Evolutionary conservation across 73 alveolate genomes (phyloP), one percentile per base, ranked within the genome.

Genomic region (Paramecium caudatum): DNA sequence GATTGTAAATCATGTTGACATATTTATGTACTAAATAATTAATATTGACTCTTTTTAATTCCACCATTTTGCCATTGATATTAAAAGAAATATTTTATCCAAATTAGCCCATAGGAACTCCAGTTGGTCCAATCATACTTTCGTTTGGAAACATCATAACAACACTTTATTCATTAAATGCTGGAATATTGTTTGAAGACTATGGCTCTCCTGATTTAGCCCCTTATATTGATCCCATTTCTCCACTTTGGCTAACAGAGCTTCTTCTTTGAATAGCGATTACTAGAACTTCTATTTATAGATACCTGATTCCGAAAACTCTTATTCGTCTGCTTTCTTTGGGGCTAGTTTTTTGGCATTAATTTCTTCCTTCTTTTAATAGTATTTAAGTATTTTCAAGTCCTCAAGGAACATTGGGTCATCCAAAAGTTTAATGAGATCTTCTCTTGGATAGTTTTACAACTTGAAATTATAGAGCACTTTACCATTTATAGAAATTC

Each of bases 401-500:
- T 74, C 88, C 46, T 74, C 39, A 5, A 74, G 32, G 27, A 74
- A 74, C 65, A 10, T 41, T 1, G 43, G 65, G 17, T 74, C 88
- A 74, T 74, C 88, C 7, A 74, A 43, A 13, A 74, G 43, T 37
- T 30, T 37, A 3, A 74, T 41, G 10, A 74, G 16, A 45, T 74
- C 88, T 10, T 74, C 88, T 43, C 88, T 37, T 1, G 88, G 88
- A 19, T 74, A 74, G 30, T 74, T 74, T 74, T 74, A 74, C 0
- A 74, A 17, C 88, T 74, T 39, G 43, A 41, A 34, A 34, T 39
- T 16, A 17, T 2, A 3, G 34, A 7, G 9, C 15, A 1, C 1
- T 39, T 13, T 74, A 74, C 88, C 88, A 74, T 74, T 4, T 74
- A 27, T n/a, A 74, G 32, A 43, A 74, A 74, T 16, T 74, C 62